Conservation (phyloP, 345 rosid genomes). For the Atalantia buxifolia region DNA sequence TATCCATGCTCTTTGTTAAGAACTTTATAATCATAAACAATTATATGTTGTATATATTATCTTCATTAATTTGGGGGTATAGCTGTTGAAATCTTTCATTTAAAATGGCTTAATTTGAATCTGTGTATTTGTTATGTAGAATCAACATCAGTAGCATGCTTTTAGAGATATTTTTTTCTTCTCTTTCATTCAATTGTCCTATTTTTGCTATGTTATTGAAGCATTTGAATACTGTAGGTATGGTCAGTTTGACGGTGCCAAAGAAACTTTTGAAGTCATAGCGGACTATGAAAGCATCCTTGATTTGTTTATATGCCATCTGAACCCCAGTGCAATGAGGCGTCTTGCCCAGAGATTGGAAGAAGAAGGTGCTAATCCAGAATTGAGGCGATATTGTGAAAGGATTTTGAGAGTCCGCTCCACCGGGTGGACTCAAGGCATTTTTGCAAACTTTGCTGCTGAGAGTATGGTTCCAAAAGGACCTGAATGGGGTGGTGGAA, state of each 20-base stretch:
- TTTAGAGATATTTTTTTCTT: not conserved
- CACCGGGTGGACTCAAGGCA: slow-evolving; percentile 98
- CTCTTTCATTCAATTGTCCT: not conserved
- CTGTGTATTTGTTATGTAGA: not conserved
- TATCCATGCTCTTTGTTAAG: not conserved
- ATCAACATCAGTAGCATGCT: not conserved
- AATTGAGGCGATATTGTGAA: slow-evolving; percentile 86
- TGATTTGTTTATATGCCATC: slow-evolving; percentile 95
- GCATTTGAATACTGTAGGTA: slow-evolving; percentile 54
- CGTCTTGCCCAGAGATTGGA: slow-evolving; percentile 95
- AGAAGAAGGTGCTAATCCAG: slow-evolving; percentile 86
- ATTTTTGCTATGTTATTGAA: slow-evolving; percentile 6
- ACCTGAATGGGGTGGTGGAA: slow-evolving; percentile 99
- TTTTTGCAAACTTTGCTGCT: slow-evolving; percentile 98
- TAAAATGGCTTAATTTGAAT: not conserved
- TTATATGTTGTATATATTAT: not conserved
- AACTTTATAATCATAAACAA: not conserved
- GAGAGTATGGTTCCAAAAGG: slow-evolving; percentile 99
- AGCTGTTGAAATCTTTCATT: not conserved
- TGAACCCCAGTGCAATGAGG: slow-evolving; percentile 98
- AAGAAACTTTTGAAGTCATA: slow-evolving; percentile 97
- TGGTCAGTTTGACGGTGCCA: slow-evolving; percentile 92
- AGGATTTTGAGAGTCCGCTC: slow-evolving; percentile 90
- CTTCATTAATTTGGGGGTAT: not conserved
- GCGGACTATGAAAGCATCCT: slow-evolving; percentile 93